These are phyloP conservation scores for Alternaria postmessia DNA, from an alignment of 2,329 filamentous ascomycete genomes.

Conservation along the genomic window DNA sequence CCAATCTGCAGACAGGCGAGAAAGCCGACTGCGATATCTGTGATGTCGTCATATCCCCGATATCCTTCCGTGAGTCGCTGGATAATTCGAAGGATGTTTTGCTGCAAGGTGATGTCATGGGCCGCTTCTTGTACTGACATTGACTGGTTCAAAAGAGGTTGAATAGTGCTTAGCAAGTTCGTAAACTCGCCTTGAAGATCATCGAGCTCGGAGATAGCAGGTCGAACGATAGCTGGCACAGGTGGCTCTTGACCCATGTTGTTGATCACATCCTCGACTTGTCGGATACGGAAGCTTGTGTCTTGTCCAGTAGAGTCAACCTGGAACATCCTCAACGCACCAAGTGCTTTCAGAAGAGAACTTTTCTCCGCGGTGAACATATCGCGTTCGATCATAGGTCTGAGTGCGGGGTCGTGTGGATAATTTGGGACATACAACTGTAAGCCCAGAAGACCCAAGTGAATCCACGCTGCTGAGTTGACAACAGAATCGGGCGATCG, in stretches of 20 bases:
- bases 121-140: constrained; percentile 37
- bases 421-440: constrained; percentile 85
- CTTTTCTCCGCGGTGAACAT: constrained; percentile 65
- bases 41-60: constrained; percentile 84
- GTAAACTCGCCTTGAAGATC: constrained; percentile 84
- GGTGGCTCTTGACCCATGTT: constrained; percentile 72
- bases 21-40: constrained; percentile 78
- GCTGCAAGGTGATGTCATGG: constrained; percentile 52
- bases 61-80: constrained; percentile 74
- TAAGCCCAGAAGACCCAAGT: constrained; percentile 77
- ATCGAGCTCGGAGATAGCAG: constrained; percentile 70
- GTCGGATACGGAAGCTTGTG: constrained; percentile 70
- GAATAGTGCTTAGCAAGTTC: constrained; percentile 66
- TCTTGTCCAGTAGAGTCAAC: constrained; percentile 70
- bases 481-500: not conserved
- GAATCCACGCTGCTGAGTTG: constrained; percentile 70
- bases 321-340: constrained; percentile 72
- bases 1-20: constrained; percentile 81
- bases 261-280: constrained; percentile 69
- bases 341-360: constrained; percentile 65
- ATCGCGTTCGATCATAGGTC: constrained; percentile 68
- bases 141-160: constrained; percentile 36
- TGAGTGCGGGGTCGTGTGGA: constrained; percentile 79
- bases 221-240: constrained; percentile 74
- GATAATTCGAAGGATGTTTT: constrained; percentile 73